Evolutionary conservation across 1,284 basidiomycete species (phyloP), one percentile per base, ranked within the genome.

Genomic region (Butyriboletus appendiculatus): DNA sequence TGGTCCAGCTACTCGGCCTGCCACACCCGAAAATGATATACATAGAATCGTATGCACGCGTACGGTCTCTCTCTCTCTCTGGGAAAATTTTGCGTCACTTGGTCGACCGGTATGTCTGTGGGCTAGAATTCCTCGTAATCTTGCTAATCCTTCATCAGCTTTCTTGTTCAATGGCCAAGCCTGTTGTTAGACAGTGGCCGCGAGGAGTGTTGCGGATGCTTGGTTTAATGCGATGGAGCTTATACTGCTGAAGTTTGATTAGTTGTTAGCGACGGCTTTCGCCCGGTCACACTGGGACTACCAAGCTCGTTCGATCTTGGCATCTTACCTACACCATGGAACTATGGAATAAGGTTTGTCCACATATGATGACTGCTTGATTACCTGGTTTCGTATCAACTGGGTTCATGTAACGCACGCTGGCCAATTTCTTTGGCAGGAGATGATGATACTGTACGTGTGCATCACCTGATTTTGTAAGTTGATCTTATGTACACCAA

Each of bases 21-120:
- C 75, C 77, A 16, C 81, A 88, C 3, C 92, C 96, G 2, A 79
- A 76, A 42, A 71, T 94, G 28, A 82, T 99, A 52, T 99, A 98
- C 70, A 78, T 98, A 41, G 97, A 99, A 72, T 96, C 94, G 0
- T 97, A 97, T 68, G 95, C 97, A 7, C 86, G 97, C 15, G 94
- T 98, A 7, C 78, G 75, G 30, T 80, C 81, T 1, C 77, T 98
- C 18, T 96, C 93, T 14, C 77, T 98, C 16, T 94, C 94, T 22
- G 96, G 88, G 26, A 92, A 83, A 63, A 74, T 99, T 41, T 76
- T 98, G 20, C 80, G 85, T 34, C 83, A 82, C 10, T 75, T 96
- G 39, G 94, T 94, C 8, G 95, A 98, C 72, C 83, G 86, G 81
- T 90, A 72, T 63, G 79, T 74, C 33, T 30, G 26, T 34, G 37